Percentiles rank a stretch among this genome's conserved stretches.
These are phyloP conservation scores for Picocystis salinarum DNA, from an alignment of 139 green algal genomes.

Conservation along the genomic window DNA sequence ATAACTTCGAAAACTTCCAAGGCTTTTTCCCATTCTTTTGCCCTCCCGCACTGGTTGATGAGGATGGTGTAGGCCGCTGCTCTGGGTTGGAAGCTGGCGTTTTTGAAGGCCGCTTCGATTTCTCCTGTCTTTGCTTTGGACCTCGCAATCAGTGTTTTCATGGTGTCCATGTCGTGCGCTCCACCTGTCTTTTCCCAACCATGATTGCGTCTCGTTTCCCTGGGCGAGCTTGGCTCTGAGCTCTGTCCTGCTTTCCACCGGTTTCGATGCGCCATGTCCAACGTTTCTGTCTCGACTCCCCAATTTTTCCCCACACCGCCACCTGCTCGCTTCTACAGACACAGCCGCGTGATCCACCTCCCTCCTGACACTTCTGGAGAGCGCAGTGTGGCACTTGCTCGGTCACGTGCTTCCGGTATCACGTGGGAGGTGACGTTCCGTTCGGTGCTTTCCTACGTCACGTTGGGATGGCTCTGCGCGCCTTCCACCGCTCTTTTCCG, in stretches of 20 bases:
- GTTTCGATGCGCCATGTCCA: neutral
- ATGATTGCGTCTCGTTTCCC: neutral
- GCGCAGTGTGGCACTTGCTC: neutral
- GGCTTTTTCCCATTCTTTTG: constrained; percentile 16
- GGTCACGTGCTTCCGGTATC: neutral
- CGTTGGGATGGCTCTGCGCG: neutral
- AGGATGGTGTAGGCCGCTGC: constrained; percentile 13
- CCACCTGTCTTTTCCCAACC: neutral
- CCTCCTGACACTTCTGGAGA: neutral
- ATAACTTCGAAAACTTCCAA: constrained; percentile 19
- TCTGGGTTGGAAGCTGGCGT: constrained; percentile 8
- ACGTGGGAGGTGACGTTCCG: too few relatives aligned
- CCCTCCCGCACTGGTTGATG: constrained; percentile 20
- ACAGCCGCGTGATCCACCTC: neutral
- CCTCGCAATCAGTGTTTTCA: constrained; percentile 7
- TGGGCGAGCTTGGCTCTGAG: neutral
- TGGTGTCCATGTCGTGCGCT: constrained; percentile 17
- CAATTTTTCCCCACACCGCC: neutral
- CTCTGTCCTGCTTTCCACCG: neutral
- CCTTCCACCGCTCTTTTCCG: neutral
- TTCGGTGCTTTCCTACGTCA: too few relatives aligned
- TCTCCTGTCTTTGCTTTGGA: constrained; percentile 2
- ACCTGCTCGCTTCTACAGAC: neutral
- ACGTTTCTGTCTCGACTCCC: neutral
- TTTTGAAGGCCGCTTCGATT: constrained; percentile 3